Conservation (phyloP, 2,329 filamentous ascomycete species). For the Xylariomycetidae sp. region DNA sequence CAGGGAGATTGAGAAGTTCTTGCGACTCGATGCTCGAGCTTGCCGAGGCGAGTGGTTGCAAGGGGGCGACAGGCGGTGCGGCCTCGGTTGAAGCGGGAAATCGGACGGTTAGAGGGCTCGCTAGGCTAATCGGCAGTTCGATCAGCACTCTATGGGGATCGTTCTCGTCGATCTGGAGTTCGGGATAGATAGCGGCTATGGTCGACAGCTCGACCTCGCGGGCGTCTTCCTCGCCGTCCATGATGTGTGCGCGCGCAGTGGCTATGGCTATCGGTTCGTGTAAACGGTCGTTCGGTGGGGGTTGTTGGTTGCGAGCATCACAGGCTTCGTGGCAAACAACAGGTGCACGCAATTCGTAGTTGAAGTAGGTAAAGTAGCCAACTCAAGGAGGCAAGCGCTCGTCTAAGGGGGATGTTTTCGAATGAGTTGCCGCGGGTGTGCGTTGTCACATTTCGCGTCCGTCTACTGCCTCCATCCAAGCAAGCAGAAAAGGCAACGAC, state of each 20-base stretch:
- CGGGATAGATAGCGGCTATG: slow-evolving; percentile 61
- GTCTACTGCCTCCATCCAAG: too few relatives aligned
- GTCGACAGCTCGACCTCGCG: slow-evolving; percentile 55
- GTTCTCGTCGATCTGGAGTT: slow-evolving; percentile 43
- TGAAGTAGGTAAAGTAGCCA: too few relatives aligned
- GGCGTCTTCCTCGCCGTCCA: slow-evolving; percentile 36
- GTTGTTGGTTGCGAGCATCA: slow-evolving; percentile 13
- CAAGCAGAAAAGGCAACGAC: too few relatives aligned
- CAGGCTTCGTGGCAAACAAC: too few relatives aligned
- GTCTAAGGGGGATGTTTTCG: too few relatives aligned
- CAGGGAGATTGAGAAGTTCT: slow-evolving; percentile 50
- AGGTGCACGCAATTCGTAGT: too few relatives aligned
- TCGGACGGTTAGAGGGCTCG: slow-evolving; percentile 47
- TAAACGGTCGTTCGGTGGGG: slow-evolving; percentile 9
- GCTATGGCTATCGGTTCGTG: slow-evolving; percentile 14
- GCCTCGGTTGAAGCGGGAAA: slow-evolving; percentile 45
- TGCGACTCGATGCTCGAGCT: slow-evolving; percentile 34
- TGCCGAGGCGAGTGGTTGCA: slow-evolving; percentile 4
- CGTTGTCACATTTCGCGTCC: too few relatives aligned
- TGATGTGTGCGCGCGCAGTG: too few relatives aligned
- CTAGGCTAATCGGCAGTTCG: slow-evolving; percentile 51
- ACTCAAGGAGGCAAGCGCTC: too few relatives aligned
- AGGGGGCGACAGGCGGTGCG: slow-evolving; percentile 14
- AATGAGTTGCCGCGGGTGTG: too few relatives aligned
- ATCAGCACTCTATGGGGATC: slow-evolving; percentile 46